Conservation (phyloP, 805 yeast species). For the Ogataea haglerorum region DNA sequence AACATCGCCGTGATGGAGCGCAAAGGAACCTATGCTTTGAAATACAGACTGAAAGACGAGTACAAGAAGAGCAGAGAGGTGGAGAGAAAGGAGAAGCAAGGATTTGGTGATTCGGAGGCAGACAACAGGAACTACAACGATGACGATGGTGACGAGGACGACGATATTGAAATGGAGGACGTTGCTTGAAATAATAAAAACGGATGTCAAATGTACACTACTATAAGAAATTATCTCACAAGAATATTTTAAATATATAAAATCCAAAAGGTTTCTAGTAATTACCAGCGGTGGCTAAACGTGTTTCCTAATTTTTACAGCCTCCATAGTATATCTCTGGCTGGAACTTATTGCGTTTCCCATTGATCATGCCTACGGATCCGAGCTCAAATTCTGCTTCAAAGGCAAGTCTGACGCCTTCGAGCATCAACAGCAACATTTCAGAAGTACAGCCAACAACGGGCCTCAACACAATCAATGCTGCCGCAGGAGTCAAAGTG, state of each 20-base stretch:
- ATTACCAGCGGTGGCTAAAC: not conserved
- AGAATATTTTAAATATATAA: not conserved
- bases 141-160: conserved; percentile 40
- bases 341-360: not conserved
- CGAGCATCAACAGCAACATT: conserved; percentile 3
- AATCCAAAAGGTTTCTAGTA: conserved; percentile 1
- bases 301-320: not conserved
- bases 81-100: conserved; percentile 60
- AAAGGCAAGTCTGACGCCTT: conserved; percentile 4
- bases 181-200: conserved; percentile 36
- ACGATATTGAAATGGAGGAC: conserved; percentile 75
- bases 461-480: conserved; percentile 17
- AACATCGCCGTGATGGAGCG: conserved; percentile 85
- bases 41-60: conserved; percentile 86
- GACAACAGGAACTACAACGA: conserved; percentile 33
- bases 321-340: no score
- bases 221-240: not conserved
- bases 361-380: conserved; percentile 3
- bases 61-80: conserved; percentile 77
- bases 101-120: conserved; percentile 46
- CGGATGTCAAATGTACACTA: conserved; percentile 4
- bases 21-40: conserved; percentile 93
- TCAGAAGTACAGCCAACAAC: conserved; percentile 12
- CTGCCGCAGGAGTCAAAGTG: conserved; percentile 27
- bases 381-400: not conserved